phyloP scores from a whole-genome alignment of 495 filamentous ascomycete genomes.

The Annulohypoxylon moriforme region DNA sequence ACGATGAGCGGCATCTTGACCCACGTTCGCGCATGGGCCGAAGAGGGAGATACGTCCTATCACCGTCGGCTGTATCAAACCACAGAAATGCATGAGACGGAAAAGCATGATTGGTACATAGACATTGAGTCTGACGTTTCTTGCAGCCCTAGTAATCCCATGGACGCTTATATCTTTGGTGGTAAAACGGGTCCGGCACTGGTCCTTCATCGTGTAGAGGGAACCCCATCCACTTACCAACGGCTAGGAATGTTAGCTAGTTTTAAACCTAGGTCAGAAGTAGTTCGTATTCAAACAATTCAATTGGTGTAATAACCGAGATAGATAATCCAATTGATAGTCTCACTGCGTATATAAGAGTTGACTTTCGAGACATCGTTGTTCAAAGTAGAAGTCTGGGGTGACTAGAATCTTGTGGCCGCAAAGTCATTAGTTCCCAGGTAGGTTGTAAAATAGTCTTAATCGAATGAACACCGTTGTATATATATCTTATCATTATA shows the following conservation, averaged over 20 bases:
- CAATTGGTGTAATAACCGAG: not conserved
- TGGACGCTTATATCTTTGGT: conserved; percentile 16
- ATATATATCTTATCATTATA: too few species aligned
- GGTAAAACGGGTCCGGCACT: conserved; percentile 26
- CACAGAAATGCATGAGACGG: not conserved
- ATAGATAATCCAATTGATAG: too few species aligned
- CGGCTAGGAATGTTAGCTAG: conserved; percentile 18
- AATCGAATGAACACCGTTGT: too few species aligned
- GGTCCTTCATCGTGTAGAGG: conserved; percentile 22
- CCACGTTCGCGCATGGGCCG: conserved; percentile 15
- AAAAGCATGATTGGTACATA: conserved; percentile 16
- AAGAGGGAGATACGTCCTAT: not conserved
- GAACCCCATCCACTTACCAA: conserved; percentile 12
- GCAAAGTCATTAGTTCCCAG: too few species aligned
- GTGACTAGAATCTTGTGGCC: too few species aligned
- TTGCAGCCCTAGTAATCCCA: not conserved
- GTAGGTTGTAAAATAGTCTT: too few species aligned
- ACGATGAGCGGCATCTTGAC: conserved; percentile 10
- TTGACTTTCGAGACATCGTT: too few species aligned
- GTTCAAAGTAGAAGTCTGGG: too few species aligned
- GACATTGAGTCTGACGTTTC: conserved; percentile 23
- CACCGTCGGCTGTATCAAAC: conserved; percentile 10
- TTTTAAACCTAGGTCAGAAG: not conserved
- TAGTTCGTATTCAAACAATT: not conserved
- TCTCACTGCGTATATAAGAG: too few species aligned